Percentiles rank a stretch among this genome's conserved stretches.
Conservation (phyloP, 345 rosid genomes). For the Syzygium aqueum region DNA sequence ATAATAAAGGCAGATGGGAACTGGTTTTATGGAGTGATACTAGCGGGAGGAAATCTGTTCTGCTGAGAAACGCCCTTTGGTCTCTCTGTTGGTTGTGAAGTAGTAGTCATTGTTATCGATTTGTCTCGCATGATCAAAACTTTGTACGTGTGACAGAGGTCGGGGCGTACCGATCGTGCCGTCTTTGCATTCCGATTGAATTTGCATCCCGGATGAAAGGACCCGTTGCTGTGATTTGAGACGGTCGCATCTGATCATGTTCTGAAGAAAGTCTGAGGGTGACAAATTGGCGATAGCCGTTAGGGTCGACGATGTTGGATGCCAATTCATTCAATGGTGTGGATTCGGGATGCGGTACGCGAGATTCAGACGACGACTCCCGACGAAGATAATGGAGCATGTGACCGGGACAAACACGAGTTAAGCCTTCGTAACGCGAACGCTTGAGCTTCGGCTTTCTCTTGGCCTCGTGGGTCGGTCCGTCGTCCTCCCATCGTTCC, state of each 20-base stretch:
- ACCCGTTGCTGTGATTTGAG: background rate
- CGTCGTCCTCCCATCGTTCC: background rate
- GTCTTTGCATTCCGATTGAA: background rate
- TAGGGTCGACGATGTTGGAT: background rate
- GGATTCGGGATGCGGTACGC: background rate
- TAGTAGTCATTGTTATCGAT: background rate
- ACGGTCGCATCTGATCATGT: background rate
- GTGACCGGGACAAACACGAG: background rate
- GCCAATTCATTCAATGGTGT: background rate
- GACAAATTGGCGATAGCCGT: background rate
- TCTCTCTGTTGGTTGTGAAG: background rate
- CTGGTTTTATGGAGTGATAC: background rate
- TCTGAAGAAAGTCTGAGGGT: background rate
- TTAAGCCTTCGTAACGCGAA: too few relatives aligned
- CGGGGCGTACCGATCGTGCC: background rate
- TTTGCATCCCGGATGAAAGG: background rate
- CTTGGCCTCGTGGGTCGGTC: background rate
- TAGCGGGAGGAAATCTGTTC: background rate
- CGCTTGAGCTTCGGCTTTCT: background rate
- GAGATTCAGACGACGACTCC: background rate
- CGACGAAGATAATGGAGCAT: background rate
- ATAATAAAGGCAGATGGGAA: background rate
- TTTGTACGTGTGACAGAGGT: background rate
- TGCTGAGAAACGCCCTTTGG: background rate
- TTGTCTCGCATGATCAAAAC: background rate